Conservation (phyloP, 441 rosid genomes). For the Gossypium gossypioides region DNA sequence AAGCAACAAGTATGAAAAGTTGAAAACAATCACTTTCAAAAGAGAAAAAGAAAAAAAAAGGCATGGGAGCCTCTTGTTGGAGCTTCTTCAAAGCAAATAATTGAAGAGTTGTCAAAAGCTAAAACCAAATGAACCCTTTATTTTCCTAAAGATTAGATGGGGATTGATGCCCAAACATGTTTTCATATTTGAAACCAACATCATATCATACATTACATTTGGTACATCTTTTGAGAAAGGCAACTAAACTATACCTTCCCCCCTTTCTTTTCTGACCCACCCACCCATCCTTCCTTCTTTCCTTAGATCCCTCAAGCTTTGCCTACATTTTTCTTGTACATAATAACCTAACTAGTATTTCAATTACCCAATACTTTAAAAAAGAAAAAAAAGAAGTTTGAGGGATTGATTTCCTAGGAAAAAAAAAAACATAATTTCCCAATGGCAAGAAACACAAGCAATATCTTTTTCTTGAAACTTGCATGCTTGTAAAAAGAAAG, state of each 20-base stretch:
- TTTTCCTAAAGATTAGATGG: not conserved
- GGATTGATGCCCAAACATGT: slow-evolving; percentile 18
- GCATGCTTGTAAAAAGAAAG: slow-evolving; percentile 14
- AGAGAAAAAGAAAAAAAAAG: not conserved
- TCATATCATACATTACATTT: not conserved
- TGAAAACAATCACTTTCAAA: not conserved
- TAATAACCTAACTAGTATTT: not conserved
- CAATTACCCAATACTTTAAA: not conserved
- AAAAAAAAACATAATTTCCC: not conserved
- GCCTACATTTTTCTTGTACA: not conserved
- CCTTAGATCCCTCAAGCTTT: not conserved
- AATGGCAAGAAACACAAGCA: slow-evolving; percentile 3
- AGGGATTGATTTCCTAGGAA: not conserved
- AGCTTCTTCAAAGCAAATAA: not conserved
- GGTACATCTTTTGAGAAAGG: slow-evolving; percentile 19
- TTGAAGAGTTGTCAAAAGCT: slow-evolving; percentile 12
- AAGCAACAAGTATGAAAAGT: not conserved
- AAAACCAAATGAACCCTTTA: slow-evolving; percentile 8
- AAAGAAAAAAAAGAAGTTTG: not conserved
- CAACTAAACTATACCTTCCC: not conserved
- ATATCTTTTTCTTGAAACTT: not conserved
- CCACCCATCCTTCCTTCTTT: not conserved
- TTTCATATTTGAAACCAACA: slow-evolving; percentile 9
- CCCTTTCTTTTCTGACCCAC: too few relatives aligned
- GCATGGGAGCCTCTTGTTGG: not conserved